A percentile compares a stretch with the other conserved stretches of the same genome.
These are phyloP conservation scores for Trichophaea hybrida DNA, from an alignment of 2,329 filamentous ascomycete species.

Conservation along the genomic window DNA sequence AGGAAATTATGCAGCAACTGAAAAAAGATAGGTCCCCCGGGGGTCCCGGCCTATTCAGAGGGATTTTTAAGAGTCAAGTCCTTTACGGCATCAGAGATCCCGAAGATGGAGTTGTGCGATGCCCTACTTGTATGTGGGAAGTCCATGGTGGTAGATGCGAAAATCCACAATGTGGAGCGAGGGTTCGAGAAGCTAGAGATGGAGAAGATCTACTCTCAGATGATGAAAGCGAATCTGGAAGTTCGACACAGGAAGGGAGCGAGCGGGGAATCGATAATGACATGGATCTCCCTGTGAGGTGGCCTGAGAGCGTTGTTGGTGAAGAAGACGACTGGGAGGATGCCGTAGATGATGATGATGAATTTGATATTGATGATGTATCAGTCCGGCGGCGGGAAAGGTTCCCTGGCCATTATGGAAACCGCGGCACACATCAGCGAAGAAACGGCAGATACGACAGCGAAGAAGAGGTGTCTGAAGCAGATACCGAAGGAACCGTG, in stretches of 20 bases:
- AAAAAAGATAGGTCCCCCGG: slow-evolving; percentile 20
- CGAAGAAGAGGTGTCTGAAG: slow-evolving; percentile 16
- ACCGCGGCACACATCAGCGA: not conserved
- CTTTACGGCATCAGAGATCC: slow-evolving; percentile 20
- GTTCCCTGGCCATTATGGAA: not conserved
- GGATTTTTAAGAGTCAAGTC: slow-evolving; percentile 22
- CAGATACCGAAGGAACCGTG: slow-evolving; percentile 24
- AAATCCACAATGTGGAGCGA: slow-evolving; percentile 13
- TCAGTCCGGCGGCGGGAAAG: not conserved
- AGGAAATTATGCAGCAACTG: slow-evolving; percentile 20
- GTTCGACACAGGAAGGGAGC: slow-evolving; percentile 4
- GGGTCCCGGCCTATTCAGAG: slow-evolving; percentile 23
- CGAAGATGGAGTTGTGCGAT: slow-evolving; percentile 23
- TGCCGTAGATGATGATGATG: slow-evolving; percentile 14
- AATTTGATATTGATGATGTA: slow-evolving; percentile 8
- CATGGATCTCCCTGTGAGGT: slow-evolving; percentile 10
- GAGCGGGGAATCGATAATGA: slow-evolving; percentile 16
- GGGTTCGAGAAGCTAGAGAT: slow-evolving; percentile 14
- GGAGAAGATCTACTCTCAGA: slow-evolving; percentile 17
- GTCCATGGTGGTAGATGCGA: slow-evolving; percentile 22
- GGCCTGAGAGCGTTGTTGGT: slow-evolving; percentile 9
- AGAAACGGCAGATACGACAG: not conserved
- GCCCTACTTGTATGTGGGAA: slow-evolving; percentile 26
- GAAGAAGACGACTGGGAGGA: slow-evolving; percentile 18
- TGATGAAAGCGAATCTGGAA: slow-evolving; percentile 16